Evolutionary conservation across 805 yeast genomes (phyloP).

Genomic region (Schwanniomyces polymorphus): DNA sequence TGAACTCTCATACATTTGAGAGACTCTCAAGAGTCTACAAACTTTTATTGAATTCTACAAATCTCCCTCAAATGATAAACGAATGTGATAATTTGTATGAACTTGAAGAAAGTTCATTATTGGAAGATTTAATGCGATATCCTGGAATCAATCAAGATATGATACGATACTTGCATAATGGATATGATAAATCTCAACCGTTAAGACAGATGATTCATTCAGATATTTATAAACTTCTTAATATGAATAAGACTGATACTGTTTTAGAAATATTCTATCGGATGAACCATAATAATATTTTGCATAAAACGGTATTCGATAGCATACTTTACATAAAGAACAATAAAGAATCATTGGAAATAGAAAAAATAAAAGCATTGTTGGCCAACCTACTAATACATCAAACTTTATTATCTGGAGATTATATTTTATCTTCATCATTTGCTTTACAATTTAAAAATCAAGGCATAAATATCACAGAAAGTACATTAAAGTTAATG

Average conservation of each 20-base stretch:
- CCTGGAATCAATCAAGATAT: conserved; percentile 16
- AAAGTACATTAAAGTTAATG: conserved; percentile 3
- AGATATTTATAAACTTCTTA: conserved; percentile 13
- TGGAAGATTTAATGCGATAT: conserved; percentile 19
- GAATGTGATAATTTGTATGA: conserved; percentile 16
- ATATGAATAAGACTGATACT: conserved; percentile 7
- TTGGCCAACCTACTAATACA: conserved; percentile 13
- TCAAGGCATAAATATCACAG: not conserved
- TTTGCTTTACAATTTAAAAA: conserved; percentile 10
- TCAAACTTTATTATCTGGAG: conserved; percentile 19
- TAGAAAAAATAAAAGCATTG: not conserved
- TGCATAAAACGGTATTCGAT: not conserved
- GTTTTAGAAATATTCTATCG: conserved; percentile 6
- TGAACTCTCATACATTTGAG: conserved; percentile 5
- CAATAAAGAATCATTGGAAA: not conserved
- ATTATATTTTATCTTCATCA: conserved; percentile 20
- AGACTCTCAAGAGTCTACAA: conserved; percentile 16
- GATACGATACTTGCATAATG: conserved; percentile 12
- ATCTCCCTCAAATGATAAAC: conserved; percentile 11
- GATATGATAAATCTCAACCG: conserved; percentile 15
- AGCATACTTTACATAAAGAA: not conserved
- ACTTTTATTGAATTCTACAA: conserved; percentile 5
- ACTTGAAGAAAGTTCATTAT: conserved; percentile 6
- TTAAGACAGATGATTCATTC: conserved; percentile 16
- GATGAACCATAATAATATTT: not conserved